Evolutionary conservation across 176 grass and related monocot genomes (phyloP), one percentile per base, ranked within the genome.

Genomic region (Alopecurus myosuroides): DNA sequence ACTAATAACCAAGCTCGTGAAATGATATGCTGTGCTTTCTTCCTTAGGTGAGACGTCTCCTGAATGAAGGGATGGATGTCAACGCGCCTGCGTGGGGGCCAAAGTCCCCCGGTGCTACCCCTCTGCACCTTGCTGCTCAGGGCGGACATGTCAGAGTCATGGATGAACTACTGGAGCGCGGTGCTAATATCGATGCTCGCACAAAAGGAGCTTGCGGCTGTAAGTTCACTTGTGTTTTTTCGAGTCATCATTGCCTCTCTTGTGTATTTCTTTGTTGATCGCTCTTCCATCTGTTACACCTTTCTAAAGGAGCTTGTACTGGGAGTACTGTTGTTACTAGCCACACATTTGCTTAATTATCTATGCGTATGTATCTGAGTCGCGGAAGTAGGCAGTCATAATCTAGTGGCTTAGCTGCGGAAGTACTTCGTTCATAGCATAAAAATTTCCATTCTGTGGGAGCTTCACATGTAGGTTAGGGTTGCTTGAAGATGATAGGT

Each of bases 191-290:
- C 64, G 96, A 98, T 79, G 96, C 96, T 75, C 85, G 93, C 85
- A 98, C 96, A 29, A 95, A 98, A 88, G 93, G 93, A 39, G 91
- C 96, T 52, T 98, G 96, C 18, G 96, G 96, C 80, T 98, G 96
- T 98, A 98, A 91, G 93, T 88, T 74, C 15, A 4, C n/a, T n/a
- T n/a, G n/a, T n/a, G n/a, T n/a, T n/a, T n/a, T n/a, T n/a, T n/a
- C 4, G 11, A n/a, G n/a, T 12, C 42, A 42, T 12, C 42, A 42
- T 1, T 40, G 39, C 39, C 39, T n/a, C n/a, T n/a, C n/a, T n/a
- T n/a, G n/a, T n/a, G n/a, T n/a, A n/a, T n/a, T n/a, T n/a, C n/a
- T n/a, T n/a, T n/a, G n/a, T n/a, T n/a, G n/a, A n/a, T 40, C 7
- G 39, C 39, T 81, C 34, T 28, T 18, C 34, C 9, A 56, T 25